Evolutionary conservation across 2,329 filamentous ascomycete genomes (phyloP).

Genomic region (Fusarium virguliforme): DNA sequence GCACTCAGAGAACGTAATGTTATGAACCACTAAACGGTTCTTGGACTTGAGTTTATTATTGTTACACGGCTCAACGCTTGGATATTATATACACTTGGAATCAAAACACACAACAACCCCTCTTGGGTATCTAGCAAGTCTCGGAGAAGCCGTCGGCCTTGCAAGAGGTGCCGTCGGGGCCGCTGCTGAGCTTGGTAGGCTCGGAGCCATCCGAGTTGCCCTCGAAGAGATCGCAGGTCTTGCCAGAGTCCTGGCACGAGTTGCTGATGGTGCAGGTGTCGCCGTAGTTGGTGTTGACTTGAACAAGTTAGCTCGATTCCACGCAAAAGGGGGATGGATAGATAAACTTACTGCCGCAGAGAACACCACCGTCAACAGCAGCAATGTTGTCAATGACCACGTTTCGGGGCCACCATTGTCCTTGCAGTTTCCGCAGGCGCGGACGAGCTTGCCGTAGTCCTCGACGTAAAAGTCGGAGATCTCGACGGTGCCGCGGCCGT

Average conservation of each 20-base stretch:
- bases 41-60: conserved; percentile 2
- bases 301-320: background rate
- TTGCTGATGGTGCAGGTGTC: conserved; percentile 48
- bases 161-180: conserved; percentile 42
- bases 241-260: conserved; percentile 42
- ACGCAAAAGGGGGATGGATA: background rate
- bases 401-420: conserved; percentile 42
- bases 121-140: conserved; percentile 30
- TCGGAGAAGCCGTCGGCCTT: conserved; percentile 32
- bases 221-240: conserved; percentile 42
- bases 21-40: conserved; percentile 1
- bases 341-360: conserved; percentile 41
- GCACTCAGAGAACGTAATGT: background rate
- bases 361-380: conserved; percentile 45
- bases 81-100: conserved; percentile 20
- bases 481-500: conserved; percentile 59
- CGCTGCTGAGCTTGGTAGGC: conserved; percentile 40
- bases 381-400: conserved; percentile 39
- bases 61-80: background rate
- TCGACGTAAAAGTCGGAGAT: conserved; percentile 51
- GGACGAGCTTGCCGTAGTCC: conserved; percentile 66
- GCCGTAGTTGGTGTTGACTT: conserved; percentile 48
- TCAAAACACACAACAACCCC: conserved; percentile 1
- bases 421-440: conserved; percentile 61
- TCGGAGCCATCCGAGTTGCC: conserved; percentile 42